A percentile compares a stretch with the other conserved stretches of the same genome.
phyloP scores from a whole-genome alignment of 305 asterid species.

The Solanum hybrid region DNA sequence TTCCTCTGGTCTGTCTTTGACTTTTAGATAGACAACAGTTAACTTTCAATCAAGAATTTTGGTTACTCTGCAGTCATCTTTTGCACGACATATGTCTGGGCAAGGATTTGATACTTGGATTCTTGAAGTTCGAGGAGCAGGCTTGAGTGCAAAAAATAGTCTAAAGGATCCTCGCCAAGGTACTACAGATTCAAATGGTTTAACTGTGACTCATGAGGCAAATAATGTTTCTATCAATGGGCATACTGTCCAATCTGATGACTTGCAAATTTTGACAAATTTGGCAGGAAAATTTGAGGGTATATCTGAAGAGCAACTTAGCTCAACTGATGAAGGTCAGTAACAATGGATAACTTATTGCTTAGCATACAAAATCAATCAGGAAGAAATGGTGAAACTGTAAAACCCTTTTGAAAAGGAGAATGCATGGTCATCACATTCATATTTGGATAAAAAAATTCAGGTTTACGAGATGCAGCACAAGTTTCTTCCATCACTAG shows the following conservation, averaged over 20 bases:
- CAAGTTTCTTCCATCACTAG: conserved; percentile 49
- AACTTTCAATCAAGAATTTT: not conserved
- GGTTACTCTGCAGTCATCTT: conserved; percentile 60
- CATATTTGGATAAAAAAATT: conserved; percentile 24
- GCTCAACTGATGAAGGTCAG: not conserved
- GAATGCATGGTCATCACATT: not conserved
- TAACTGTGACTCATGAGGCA: not conserved
- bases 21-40: not conserved
- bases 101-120: conserved; percentile 98
- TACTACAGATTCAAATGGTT: not conserved
- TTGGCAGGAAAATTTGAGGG: not conserved
- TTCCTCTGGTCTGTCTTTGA: not conserved
- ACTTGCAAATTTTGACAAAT: not conserved
- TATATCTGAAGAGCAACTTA: not conserved
- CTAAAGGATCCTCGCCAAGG: not conserved
- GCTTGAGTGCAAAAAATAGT: conserved; percentile 41
- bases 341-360: not conserved
- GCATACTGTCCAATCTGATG: not conserved
- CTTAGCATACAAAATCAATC: not conserved
- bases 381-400: not conserved
- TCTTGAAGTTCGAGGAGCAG: conserved; percentile 94
- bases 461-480: conserved; percentile 49
- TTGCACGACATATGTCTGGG: conserved; percentile 92
- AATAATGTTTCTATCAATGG: not conserved
- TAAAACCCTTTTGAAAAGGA: not conserved